Evolutionary conservation across 2,329 filamentous ascomycete genomes (phyloP), one percentile per base, ranked within the genome.

Genomic region (Cryphonectria parasitica): DNA sequence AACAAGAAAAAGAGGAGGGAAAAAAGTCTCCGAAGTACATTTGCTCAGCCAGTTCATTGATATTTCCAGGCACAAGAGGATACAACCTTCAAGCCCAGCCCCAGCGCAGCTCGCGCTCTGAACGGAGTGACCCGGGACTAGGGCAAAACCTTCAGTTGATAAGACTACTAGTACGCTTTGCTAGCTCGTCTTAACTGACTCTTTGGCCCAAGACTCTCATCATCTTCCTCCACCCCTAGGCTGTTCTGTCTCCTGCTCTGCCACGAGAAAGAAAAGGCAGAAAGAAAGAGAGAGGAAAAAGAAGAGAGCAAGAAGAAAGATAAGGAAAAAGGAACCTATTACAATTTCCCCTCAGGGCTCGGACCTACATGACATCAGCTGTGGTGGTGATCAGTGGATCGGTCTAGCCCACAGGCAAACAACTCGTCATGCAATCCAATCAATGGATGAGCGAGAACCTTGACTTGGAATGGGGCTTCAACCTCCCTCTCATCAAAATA

Each of bases 131-230:
- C 5, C 54, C 54, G 54, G 13, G 25, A 15, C 54, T 31, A 58
- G 54, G 54, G 13, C 15, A 13, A 58, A 58, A 58, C 54, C 54
- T 58, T 58, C 54, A 58, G 54, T 58, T 58, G 54, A 58, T 58
- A 58, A 58, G 54, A 13, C 28, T 19, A 56, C 52, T 13, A 11
- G 45, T 49, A 49, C 45, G 45, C 13, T 58, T 31, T 34, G 54
- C 54, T 56, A 28, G 52, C 13, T 56, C 25, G 52, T 25, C 49
- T 28, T 56, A 56, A 15, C 52, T 1, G 28, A 8, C 54, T 28
- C 54, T 31, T 31, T 31, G 54, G 54, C 13, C 13, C 13, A 58
- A 58, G 54, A 17, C 28, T 17, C 34, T 31, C 58, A 61, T 22
- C 43, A 17, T 22, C 6, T 49, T 49, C 2, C 5, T 22, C 5